These are phyloP conservation scores for Torulaspora globosa DNA, from an alignment of 1,139 yeast species.

Conservation along the genomic window DNA sequence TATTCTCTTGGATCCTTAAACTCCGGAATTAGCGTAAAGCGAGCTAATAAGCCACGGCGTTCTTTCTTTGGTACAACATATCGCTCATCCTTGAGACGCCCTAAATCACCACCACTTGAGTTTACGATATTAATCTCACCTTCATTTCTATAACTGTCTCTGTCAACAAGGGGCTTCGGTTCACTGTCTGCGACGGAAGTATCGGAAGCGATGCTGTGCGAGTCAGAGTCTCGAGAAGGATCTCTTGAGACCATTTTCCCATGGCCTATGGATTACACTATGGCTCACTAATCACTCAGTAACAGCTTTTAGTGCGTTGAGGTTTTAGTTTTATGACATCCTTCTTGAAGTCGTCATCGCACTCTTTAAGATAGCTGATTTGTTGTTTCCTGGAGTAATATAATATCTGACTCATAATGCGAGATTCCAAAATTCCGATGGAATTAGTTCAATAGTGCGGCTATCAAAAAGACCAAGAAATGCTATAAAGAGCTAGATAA, in stretches of 20 bases:
- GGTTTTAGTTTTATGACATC: too few relatives aligned
- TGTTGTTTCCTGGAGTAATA: neutral
- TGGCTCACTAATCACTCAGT: neutral
- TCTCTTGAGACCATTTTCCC: conserved; percentile 1
- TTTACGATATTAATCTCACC: neutral
- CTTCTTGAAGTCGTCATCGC: neutral
- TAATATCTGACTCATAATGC: neutral
- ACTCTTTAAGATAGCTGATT: neutral
- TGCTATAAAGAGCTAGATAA: neutral
- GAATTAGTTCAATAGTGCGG: neutral
- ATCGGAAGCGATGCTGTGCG: conserved; percentile 4
- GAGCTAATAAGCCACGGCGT: conserved; percentile 54
- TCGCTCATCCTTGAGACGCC: conserved; percentile 44
- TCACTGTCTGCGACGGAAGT: conserved; percentile 2
- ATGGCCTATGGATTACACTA: neutral
- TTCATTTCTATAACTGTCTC: neutral
- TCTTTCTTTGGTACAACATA: conserved; percentile 42
- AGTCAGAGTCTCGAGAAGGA: conserved; percentile 1
- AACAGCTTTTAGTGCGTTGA: too few relatives aligned
- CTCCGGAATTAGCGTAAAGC: conserved; percentile 62
- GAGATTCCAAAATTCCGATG: neutral
- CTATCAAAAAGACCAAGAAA: neutral
- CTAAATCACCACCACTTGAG: conserved; percentile 59
- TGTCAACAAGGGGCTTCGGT: neutral
- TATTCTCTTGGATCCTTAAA: conserved; percentile 67